Evolutionary conservation across 108 stramenopile genomes (phyloP).

Genomic region (Nitzschia sp.): DNA sequence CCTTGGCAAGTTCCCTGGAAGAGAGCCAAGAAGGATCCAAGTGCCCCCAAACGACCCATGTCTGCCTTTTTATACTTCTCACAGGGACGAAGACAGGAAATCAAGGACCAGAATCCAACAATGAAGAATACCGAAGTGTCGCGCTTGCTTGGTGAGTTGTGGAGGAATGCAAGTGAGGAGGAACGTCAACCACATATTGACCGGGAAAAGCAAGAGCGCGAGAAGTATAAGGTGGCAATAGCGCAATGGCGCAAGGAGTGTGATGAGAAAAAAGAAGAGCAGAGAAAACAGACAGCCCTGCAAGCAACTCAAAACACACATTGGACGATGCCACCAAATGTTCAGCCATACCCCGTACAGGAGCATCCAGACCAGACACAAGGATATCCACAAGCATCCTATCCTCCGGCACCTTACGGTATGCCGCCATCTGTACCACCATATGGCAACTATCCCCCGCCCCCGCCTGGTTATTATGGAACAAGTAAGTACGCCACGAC

Average conservation of each 20-base stretch:
- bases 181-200: constrained; percentile 43
- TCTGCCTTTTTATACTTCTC: constrained; percentile 52
- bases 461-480: constrained; percentile 4
- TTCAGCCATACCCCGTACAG: not conserved
- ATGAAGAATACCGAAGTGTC: constrained; percentile 65
- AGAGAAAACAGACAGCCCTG: not conserved
- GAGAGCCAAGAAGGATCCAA: constrained; percentile 57
- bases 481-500: not conserved
- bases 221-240: constrained; percentile 56
- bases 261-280: constrained; percentile 22
- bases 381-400: not conserved
- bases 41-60: constrained; percentile 58
- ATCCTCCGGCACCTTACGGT: not conserved
- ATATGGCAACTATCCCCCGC: constrained; percentile 12
- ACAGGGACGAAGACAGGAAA: constrained; percentile 23
- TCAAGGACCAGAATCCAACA: constrained; percentile 46
- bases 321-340: not conserved
- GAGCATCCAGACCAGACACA: not conserved
- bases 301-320: constrained; percentile 10
- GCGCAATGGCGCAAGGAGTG: constrained; percentile 38
- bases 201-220: constrained; percentile 51
- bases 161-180: constrained; percentile 44
- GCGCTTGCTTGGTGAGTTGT: constrained; percentile 42
- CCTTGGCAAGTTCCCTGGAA: constrained; percentile 56
- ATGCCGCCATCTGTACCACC: constrained; percentile 4